Percentiles rank a stretch among this genome's conserved stretches.
Evolutionary conservation across 345 rosid species (phyloP).

Genomic region (Populus deltoides): DNA sequence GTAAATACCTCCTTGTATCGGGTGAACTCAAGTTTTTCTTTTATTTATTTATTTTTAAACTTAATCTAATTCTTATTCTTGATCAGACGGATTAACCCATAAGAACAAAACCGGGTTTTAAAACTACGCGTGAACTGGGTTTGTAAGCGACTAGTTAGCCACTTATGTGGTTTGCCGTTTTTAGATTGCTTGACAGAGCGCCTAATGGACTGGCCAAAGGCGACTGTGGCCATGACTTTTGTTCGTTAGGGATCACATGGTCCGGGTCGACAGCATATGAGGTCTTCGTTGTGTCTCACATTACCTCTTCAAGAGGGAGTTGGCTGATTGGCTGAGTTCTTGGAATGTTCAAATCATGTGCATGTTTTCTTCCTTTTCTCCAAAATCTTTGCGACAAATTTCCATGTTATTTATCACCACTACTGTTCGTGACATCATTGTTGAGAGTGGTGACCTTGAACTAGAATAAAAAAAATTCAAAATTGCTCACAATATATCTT

Average conservation of each 20-base stretch:
- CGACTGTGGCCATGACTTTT: not conserved
- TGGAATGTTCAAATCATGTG: not conserved
- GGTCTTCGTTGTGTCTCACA: constrained; percentile 9
- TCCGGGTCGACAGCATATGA: not conserved
- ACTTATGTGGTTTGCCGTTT: constrained; percentile 6
- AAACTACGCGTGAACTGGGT: not conserved
- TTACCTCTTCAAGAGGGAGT: constrained; percentile 38
- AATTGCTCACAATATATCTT: too few relatives aligned
- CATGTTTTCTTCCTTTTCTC: not conserved
- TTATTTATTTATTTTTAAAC: too few relatives aligned
- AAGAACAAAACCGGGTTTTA: too few relatives aligned
- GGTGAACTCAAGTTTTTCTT: too few relatives aligned
- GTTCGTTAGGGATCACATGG: not conserved
- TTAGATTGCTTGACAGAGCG: not conserved
- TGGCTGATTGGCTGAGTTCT: not conserved
- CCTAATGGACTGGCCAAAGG: not conserved
- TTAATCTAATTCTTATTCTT: too few relatives aligned
- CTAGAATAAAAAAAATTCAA: not conserved
- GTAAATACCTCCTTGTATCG: too few relatives aligned
- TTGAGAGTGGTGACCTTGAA: not conserved
- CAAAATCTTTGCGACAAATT: not conserved
- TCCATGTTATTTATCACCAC: not conserved
- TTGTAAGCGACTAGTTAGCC: too few relatives aligned
- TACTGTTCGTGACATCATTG: not conserved
- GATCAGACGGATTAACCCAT: too few relatives aligned